Evolutionary conservation across 345 rosid genomes (phyloP), one percentile per base, ranked within the genome.

Genomic region (Brassica incana): DNA sequence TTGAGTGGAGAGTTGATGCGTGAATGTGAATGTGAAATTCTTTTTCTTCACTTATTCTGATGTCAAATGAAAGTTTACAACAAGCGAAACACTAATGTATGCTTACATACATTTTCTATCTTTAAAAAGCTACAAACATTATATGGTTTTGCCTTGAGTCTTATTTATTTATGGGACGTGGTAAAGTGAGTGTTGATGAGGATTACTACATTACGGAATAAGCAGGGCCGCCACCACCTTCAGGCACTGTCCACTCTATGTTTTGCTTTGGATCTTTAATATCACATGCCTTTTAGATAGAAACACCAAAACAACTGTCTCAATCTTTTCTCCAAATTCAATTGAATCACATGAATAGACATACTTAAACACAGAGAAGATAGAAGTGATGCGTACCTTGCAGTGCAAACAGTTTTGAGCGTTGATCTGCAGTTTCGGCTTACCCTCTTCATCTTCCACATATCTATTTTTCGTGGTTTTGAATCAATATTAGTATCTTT

Each of bases 231-330:
- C 99, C 99, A 2, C 99, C 97, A 11, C 97, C 99, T 85, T 88
- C 99, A 27, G 99, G 97, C 48, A 92, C 95, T 2, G 95, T 92
- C 99, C 99, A 92, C 76, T 90, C 87, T 36, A 91, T 91, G 83
- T 95, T 95, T 82, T 95, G 97, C 86, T 88, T 92, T 64, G 97
- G 97, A 74, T 95, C 99, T 78, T 95, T 95, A 76, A 92, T 90
- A 77, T 90, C 95, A 43, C 97, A 95, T 58, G 97, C 99, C 83
- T 80, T 16, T 66, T 3, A 58, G 1, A 33, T 18, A 6, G 16
- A 9, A 14, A 9, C 16, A 52, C 14, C 27, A 52, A 30, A 45
- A 20, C 16, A 66, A 43, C 1, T 6, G 23, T 48, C 9, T 48
- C 48, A 23, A 62, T 5, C 6, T 52, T 64, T 29, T 27, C 11